Base-by-base conservation (phyloP, 768 basidiomycete genomes). In the Suillus sp. region DNA sequence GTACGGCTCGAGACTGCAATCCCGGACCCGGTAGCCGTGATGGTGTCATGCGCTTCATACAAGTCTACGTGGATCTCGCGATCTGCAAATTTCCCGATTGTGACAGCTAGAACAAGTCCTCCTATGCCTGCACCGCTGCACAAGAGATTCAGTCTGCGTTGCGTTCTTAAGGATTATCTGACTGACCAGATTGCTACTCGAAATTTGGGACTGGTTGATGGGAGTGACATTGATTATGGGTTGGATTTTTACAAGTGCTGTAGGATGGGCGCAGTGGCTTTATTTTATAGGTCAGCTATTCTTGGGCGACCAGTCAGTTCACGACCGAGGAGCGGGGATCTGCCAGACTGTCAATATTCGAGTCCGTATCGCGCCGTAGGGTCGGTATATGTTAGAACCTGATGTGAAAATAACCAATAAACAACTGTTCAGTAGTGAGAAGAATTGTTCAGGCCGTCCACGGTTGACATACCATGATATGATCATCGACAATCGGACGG, bases 1-100 rank as follows among this genome's bases (percentile, higher is more conserved):
- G 82, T 83, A 47, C 80, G 72, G 4, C 71, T 68, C 81, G 80
- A 82, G 11, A 83, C 78, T 72, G 78, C 45, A 75, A 80, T 25
- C 72, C 83, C 78, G 1, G 78, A 74, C 4, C 80, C 80, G 34
- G 74, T 67, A 34, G 74, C 73, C 9, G 74, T 75, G 42, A 80
- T 72, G 56, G 76, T 72, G 22, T 74, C 76, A n/a, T 75, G 76
- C 0, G 79, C 74, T 70, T 84, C 83, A 67, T 82, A 84, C 4
- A 83, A 66, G 60, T 78, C 70, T 16, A 80, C 73, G 61, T 75
- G 68, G 4, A 79, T 66, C 67, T 77, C 64, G 9, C 69, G 65
- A 4, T 70, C 40, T 8, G 73, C 65, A 58, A 72, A 72, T 30
- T 67, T 64, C 22, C 69, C 72, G n/a, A 79, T 67, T 20, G 74